Evolutionary conservation across 768 basidiomycete species (phyloP).

Genomic region (Artomyces pyxidatus): DNA sequence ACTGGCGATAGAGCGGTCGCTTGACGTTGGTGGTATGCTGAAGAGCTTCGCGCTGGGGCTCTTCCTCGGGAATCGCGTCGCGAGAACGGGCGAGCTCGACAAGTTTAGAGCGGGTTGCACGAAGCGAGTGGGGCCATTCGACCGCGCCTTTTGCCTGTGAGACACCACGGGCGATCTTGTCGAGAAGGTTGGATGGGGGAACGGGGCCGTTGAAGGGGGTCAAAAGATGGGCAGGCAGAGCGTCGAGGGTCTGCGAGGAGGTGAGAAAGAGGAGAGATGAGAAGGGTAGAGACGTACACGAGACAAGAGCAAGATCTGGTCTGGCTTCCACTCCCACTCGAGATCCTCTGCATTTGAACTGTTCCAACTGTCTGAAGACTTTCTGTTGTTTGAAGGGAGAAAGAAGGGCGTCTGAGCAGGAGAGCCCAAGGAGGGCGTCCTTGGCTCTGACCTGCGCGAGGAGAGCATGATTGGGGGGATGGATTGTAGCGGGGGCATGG

Average conservation of each 20-base stretch:
- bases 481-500: slow-evolving; percentile 32
- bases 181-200: slow-evolving; percentile 79
- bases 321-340: slow-evolving; percentile 66
- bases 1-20: slow-evolving; percentile 68
- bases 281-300: slow-evolving; percentile 38
- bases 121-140: slow-evolving; percentile 79
- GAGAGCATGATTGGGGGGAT: slow-evolving; percentile 36
- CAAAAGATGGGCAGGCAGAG: slow-evolving; percentile 73
- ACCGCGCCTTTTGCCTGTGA: slow-evolving; percentile 62
- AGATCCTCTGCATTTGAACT: slow-evolving; percentile 63
- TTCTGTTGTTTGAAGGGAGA: slow-evolving; percentile 43
- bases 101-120: slow-evolving; percentile 75
- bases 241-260: slow-evolving; percentile 61
- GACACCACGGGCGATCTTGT: slow-evolving; percentile 78
- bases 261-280: slow-evolving; percentile 10
- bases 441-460: slow-evolving; percentile 25
- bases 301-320: slow-evolving; percentile 58
- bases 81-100: slow-evolving; percentile 67
- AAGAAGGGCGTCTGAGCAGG: slow-evolving; percentile 46
- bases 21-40: slow-evolving; percentile 41
- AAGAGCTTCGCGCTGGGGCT: slow-evolving; percentile 34
- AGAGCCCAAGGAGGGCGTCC: slow-evolving; percentile 55
- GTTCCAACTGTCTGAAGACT: slow-evolving; percentile 81
- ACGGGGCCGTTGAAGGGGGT: slow-evolving; percentile 82
- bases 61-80: slow-evolving; percentile 42